Percentiles rank a stretch among this genome's conserved stretches.
These are phyloP conservation scores for Tolypocladium pustulatum DNA, from an alignment of 2,329 filamentous ascomycete species.

Conservation along the genomic window DNA sequence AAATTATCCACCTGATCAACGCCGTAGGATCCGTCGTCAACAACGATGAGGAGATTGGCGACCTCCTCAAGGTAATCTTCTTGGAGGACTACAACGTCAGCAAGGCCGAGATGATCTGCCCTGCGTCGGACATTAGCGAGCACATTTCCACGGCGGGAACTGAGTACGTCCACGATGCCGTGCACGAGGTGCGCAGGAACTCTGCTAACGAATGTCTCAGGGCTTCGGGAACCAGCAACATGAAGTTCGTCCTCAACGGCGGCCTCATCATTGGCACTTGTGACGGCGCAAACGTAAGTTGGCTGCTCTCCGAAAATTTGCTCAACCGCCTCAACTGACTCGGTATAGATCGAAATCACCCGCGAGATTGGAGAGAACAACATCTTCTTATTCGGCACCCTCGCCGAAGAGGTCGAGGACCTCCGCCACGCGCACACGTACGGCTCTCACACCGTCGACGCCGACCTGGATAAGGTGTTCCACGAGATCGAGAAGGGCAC, in stretches of 20 bases:
- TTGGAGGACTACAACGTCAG: conserved; percentile 98
- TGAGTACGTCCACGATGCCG: conserved; percentile 42
- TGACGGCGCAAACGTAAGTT: conserved; percentile 86
- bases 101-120: conserved; percentile 94
- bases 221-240: conserved; percentile 84
- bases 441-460: conserved; percentile 66
- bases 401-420: conserved; percentile 93
- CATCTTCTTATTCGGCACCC: conserved; percentile 96
- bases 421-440: conserved; percentile 86
- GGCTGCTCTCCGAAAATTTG: background rate
- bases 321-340: background rate
- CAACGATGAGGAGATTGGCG: conserved; percentile 82
- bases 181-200: no score
- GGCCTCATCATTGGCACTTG: conserved; percentile 96
- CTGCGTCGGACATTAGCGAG: conserved; percentile 92
- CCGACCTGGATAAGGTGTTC: conserved; percentile 72
- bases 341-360: conserved; percentile 74
- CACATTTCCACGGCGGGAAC: conserved; percentile 98
- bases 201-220: conserved; percentile 18
- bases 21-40: conserved; percentile 84
- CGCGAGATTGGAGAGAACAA: conserved; percentile 94
- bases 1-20: conserved; percentile 94
- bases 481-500: conserved; percentile 65
- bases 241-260: conserved; percentile 98
- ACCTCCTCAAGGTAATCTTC: conserved; percentile 94